Percentiles rank a stretch among this genome's conserved stretches.
Evolutionary conservation across 352 stramenopile species (phyloP).

Genomic region (Phytophthora aleatoria): DNA sequence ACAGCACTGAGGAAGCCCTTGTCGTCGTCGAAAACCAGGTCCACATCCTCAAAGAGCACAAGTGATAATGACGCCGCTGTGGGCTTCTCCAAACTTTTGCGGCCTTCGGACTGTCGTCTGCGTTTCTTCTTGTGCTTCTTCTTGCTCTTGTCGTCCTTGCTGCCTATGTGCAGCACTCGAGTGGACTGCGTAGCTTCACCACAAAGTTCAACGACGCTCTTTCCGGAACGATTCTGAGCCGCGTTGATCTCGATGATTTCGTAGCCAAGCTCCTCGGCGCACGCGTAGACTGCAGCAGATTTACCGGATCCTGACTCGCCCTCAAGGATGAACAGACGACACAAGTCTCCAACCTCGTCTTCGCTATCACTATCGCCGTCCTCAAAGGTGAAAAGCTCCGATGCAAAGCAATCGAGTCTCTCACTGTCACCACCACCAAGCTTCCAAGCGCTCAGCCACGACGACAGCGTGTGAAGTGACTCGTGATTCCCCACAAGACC

Average conservation of each 20-base stretch:
- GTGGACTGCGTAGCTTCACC: slow-evolving; percentile 87
- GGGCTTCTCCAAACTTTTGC: slow-evolving; percentile 42
- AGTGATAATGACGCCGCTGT: slow-evolving; percentile 65
- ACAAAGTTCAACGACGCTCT: slow-evolving; percentile 72
- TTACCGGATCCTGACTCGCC: slow-evolving; percentile 76
- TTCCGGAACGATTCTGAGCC: slow-evolving; percentile 70
- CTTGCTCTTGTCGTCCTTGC: slow-evolving; percentile 43
- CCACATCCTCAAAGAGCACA: slow-evolving; percentile 86
- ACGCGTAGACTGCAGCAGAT: slow-evolving; percentile 80
- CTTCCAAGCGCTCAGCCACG: slow-evolving; percentile 84
- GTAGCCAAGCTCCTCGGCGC: slow-evolving; percentile 79
- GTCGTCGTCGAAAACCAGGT: slow-evolving; percentile 83
- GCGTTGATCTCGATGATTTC: slow-evolving; percentile 89
- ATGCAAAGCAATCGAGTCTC: slow-evolving; percentile 53
- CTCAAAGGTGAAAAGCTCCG: slow-evolving; percentile 73
- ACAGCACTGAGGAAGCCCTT: slow-evolving; percentile 77
- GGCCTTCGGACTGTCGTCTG: slow-evolving; percentile 36
- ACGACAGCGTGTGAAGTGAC: slow-evolving; percentile 59
- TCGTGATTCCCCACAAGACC: slow-evolving; percentile 77
- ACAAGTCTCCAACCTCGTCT: slow-evolving; percentile 60
- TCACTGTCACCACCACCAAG: slow-evolving; percentile 48
- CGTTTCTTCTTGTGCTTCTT: slow-evolving; percentile 56
- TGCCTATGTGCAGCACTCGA: slow-evolving; percentile 64
- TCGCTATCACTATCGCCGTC: slow-evolving; percentile 63
- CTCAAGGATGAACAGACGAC: slow-evolving; percentile 74